Percentiles rank a stretch among this genome's conserved stretches.
Conservation (phyloP, 2,329 filamentous ascomycete species). For the Metarhizium robertsii region DNA sequence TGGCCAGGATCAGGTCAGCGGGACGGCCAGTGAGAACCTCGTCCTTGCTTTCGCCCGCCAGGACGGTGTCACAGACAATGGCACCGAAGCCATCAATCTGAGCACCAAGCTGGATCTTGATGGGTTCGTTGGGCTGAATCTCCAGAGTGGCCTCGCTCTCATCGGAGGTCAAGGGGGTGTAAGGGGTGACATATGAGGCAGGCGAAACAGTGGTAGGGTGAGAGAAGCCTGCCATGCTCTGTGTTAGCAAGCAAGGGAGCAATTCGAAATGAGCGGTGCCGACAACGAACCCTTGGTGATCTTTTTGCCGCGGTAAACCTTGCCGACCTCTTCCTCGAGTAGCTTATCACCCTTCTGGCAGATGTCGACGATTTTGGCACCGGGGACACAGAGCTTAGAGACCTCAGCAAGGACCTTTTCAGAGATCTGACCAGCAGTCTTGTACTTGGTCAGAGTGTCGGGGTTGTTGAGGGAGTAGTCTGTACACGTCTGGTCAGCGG, state of each 20-base stretch:
- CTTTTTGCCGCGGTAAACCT: conserved; percentile 99
- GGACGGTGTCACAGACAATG: conserved; percentile 88
- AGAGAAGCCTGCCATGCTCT: conserved; percentile 55
- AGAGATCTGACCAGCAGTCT: conserved; percentile 89
- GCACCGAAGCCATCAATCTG: conserved; percentile 97
- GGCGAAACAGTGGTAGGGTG: conserved; percentile 95
- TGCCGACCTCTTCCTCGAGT: conserved; percentile 82
- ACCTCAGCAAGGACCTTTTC: conserved; percentile 92
- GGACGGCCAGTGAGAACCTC: conserved; percentile 63
- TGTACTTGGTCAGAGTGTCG: conserved; percentile 97
- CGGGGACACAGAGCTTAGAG: conserved; percentile 62
- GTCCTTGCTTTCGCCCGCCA: conserved; percentile 57
- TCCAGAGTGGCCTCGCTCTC: conserved; percentile 70
- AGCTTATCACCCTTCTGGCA: conserved; percentile 95
- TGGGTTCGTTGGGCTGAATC: conserved; percentile 74
- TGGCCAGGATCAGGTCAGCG: conserved; percentile 84
- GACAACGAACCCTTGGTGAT: conserved; percentile 66
- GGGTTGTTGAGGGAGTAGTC: conserved; percentile 87
- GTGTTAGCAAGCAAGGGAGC: conserved; percentile 1
- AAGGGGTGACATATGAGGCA: conserved; percentile 88
- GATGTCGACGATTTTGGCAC: conserved; percentile 85
- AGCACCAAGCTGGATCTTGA: conserved; percentile 98
- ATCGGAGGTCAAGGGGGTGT: conserved; percentile 85
- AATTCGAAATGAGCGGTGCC: neutral
- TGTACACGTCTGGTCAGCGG: conserved; percentile 24